These are phyloP conservation scores for Colletotrichum plurivorum DNA, from an alignment of 2,329 filamentous ascomycete species.

Conservation along the genomic window DNA sequence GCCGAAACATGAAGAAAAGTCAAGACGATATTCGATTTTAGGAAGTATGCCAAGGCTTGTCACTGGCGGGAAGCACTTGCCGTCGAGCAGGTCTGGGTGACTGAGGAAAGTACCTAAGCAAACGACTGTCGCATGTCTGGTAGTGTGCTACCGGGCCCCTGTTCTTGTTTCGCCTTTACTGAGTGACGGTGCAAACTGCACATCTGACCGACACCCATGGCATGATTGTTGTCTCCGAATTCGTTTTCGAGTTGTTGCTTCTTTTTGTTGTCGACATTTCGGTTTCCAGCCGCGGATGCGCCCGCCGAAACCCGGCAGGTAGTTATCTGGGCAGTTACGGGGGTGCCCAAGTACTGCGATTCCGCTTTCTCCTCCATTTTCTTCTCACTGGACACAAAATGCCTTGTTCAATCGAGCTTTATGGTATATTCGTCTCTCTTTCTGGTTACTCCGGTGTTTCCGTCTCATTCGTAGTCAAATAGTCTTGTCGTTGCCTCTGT, in stretches of 20 bases:
- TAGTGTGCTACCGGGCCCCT: not conserved
- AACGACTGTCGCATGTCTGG: too few species aligned
- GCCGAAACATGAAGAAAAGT: slow-evolving; percentile 14
- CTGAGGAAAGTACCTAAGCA: too few species aligned
- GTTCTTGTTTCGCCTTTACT: slow-evolving; percentile 16
- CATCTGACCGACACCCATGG: not conserved
- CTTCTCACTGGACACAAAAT: too few species aligned
- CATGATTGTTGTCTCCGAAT: slow-evolving; percentile 7
- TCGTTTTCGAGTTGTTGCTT: slow-evolving; percentile 31
- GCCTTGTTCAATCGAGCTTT: too few species aligned
- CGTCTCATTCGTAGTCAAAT: too few species aligned
- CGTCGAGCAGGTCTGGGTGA: not conserved
- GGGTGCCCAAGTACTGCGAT: too few species aligned
- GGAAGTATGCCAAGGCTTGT: slow-evolving; percentile 13
- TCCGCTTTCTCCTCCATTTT: too few species aligned
- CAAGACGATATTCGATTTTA: not conserved
- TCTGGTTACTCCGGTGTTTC: too few species aligned
- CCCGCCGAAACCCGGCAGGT: not conserved
- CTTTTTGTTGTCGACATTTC: slow-evolving; percentile 24
- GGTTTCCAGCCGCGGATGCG: not conserved
- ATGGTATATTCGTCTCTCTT: too few species aligned
- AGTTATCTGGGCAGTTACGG: too few species aligned
- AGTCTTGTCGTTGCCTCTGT: too few species aligned
- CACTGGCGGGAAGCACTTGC: slow-evolving; percentile 1
- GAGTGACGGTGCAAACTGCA: not conserved